Evolutionary conservation across 352 stramenopile genomes (phyloP), one percentile per base, ranked within the genome.

Genomic region (Phytopythium aichiense): DNA sequence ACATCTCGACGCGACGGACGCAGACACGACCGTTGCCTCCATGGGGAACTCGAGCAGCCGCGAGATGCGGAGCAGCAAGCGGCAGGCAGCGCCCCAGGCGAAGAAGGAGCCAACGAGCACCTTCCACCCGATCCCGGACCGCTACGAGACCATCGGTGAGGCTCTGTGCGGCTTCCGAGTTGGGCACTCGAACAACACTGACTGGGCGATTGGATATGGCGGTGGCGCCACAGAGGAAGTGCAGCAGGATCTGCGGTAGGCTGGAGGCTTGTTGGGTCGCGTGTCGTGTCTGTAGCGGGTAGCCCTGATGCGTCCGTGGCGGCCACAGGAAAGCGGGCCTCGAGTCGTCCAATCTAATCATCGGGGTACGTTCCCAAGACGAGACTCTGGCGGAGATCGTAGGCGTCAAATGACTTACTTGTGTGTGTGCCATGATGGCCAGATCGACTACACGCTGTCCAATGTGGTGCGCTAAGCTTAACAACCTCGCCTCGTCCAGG

Each of bases 321-420:
- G 30, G 3, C 28, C 46, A 63, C 33, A 82, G 77, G n/a, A 48
- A 73, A 63, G 67, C 76, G 12, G 80, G 82, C 15, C 71, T 92
- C 22, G 78, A 92, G 58, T 87, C 79, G 2, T 88, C 77, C 4
- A 82, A 89, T 46, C 49, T 92, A 18, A 76, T 90, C 42, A 65
- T 92, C 30, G 83, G 68, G 13, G 71, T 82, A 67, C 18, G 63
- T 58, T n/a, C 6, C 4, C 42, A n/a, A 22, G 42, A 15, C 42
- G 8, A 22, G 42, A 15, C 15, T 4, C 8, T 8, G 22, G 22
- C 7, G 22, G n/a, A 12, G 33, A 7, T 38, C 33, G 33, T 38
- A 38, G 33, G 7, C 33, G 2, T 38, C 1, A 38, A 13, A 18
- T 42, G 7, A 56, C 16, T 38, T 1, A 42, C 51, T 11, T 22